Evolutionary conservation across 164 flowering plant genomes (phyloP), one percentile per base, ranked within the genome.

Genomic region (Litsea cubeba): DNA sequence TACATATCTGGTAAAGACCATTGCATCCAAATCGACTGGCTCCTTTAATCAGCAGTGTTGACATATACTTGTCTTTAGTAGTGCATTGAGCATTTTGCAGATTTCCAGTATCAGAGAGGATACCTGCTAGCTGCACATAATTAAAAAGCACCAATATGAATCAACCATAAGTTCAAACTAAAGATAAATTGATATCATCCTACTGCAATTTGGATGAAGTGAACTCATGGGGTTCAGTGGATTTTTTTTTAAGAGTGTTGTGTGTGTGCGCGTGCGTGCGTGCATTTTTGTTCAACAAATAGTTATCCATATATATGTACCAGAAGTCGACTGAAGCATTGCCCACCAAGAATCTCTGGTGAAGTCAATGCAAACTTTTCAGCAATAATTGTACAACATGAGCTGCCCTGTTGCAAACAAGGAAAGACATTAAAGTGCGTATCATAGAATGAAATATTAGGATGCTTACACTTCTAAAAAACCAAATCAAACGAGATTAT

Each of bases 11-110:
- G 76, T 83, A 84, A 71, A 91, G 85, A 57, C 95, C 93, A 80
- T 81, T 80, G 78, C 84, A 84, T 76, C 93, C 95, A 77, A 82
- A 88, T 20, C 90, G 87, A 58, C 95, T 90, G 54, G 93, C 91
- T 69, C 93, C 91, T 68, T 84, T 86, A 69, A 91, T 80, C 76
- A 91, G 74, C 71, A 89, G 74, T 68, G 95, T 87, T 22, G 90
- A 85, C 83, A 88, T 89, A 82, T 86, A 91, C 77, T 87, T 87
- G 70, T 91, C 95, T 76, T 82, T 85, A 50, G 86, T 71, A 24
- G 88, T 84, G 72, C 88, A 85, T 7, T 72, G 74, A 49, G 86
- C 71, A 69, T 50, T 81, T 25, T 79, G 78, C 74, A 91, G 74
- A 71, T 87, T 91, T 74, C 72, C 88, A 26, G 95, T 86, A 71